Evolutionary conservation across 441 rosid species (phyloP), one percentile per base, ranked within the genome.

Genomic region (Kokia cookei): DNA sequence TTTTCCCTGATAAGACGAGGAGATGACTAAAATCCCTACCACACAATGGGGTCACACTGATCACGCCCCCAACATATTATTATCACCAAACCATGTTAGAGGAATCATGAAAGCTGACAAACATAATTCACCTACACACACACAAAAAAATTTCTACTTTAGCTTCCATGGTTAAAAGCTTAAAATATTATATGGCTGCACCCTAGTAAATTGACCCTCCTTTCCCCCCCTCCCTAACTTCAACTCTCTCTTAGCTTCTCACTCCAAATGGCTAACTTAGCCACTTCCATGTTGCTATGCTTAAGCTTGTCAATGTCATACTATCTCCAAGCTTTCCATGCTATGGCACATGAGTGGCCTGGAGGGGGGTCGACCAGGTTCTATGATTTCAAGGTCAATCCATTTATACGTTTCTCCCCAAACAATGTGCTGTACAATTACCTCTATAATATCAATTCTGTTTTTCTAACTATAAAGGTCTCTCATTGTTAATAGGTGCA

Each of bases 321-420:
- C 24, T 76, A 26, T 66, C 71, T 74, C 61, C 75, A 11, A 65
- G 65, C 55, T 17, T 72, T 63, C 35, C 75, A 63, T 51, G 81
- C 80, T 43, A 55, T 57, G 77, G 83, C 78, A 55, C 74, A 76
- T 57, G 69, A 73, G 2, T 86, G 85, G 83, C 85, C 84, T 60
- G 14, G 57, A 40, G 84, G 84, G 13, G 51, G 82, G 66, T 81
- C 93, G 13, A 84, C 97, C 79, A 84, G 87, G 69, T 85, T 91
- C 84, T 93, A 90, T 71, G 88, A 87, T 60, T 93, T 93, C 78
- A 91, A 91, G 90, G 97, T 85, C 77, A 71, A 35, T 65, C 19
- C 54, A 10, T 24, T 45, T 4, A 24, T 68, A 1, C 40, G 47
- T 26, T 60, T 66, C 15, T 55, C 22, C 22, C 17, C 5, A 54